Evolutionary conservation across 306 rosid species (phyloP).

Genomic region (Begonia peltatifolia): DNA sequence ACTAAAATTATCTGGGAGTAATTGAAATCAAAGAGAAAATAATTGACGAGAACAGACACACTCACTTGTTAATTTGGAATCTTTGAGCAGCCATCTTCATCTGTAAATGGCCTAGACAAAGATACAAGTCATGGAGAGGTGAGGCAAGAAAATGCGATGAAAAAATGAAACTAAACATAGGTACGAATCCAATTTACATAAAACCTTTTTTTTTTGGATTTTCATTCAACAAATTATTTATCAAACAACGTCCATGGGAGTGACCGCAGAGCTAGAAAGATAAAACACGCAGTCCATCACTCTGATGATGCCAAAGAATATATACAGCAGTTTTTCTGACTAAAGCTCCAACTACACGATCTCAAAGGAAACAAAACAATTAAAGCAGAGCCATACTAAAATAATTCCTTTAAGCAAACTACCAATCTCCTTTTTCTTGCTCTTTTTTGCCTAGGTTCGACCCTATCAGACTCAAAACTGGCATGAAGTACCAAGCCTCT

Average conservation of each 20-base stretch:
- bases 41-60: too few relatives aligned
- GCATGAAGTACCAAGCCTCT: constrained; percentile 99
- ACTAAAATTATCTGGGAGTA: too few relatives aligned
- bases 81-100: too few relatives aligned
- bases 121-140: too few relatives aligned
- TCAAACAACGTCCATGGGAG: constrained; percentile 1
- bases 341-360: background rate
- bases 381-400: background rate
- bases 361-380: background rate
- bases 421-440: background rate
- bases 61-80: too few relatives aligned
- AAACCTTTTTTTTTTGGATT: background rate
- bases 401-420: background rate
- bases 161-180: too few relatives aligned
- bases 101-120: too few relatives aligned
- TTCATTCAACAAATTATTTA: background rate
- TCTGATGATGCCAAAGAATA: background rate
- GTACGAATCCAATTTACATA: too few relatives aligned
- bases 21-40: too few relatives aligned
- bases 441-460: background rate
- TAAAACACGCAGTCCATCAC: background rate
- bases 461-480: constrained; percentile 58
- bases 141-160: too few relatives aligned
- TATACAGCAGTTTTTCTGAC: background rate
- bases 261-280: background rate